Evolutionary conservation across 2,329 filamentous ascomycete species (phyloP).

Genomic region (Scedosporium minutisporum): DNA sequence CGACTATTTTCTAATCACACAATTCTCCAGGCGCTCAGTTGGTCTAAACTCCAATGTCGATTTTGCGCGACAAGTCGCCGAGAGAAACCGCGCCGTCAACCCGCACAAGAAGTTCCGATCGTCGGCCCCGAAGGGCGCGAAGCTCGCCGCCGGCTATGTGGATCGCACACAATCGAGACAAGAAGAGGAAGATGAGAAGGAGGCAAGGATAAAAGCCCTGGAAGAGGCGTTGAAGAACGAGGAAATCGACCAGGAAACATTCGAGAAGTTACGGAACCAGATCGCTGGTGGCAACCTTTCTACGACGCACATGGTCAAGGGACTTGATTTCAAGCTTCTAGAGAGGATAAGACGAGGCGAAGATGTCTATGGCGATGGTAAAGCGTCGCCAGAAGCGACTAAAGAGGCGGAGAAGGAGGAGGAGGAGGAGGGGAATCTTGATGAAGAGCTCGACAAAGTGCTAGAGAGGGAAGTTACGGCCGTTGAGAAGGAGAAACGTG

Average conservation of each 20-base stretch:
- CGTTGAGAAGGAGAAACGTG: slow-evolving; percentile 37
- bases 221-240: slow-evolving; percentile 75
- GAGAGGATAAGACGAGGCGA: slow-evolving; percentile 61
- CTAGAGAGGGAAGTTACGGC: slow-evolving; percentile 45
- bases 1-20: not conserved
- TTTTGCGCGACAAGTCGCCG: slow-evolving; percentile 77
- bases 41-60: slow-evolving; percentile 43
- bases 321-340: slow-evolving; percentile 75
- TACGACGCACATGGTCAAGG: slow-evolving; percentile 84
- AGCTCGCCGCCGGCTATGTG: slow-evolving; percentile 68
- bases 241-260: slow-evolving; percentile 71
- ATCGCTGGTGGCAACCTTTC: slow-evolving; percentile 74
- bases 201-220: slow-evolving; percentile 62
- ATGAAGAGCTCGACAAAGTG: slow-evolving; percentile 56
- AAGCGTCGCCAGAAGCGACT: slow-evolving; percentile 3
- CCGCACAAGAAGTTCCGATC: slow-evolving; percentile 67
- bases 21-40: slow-evolving; percentile 51
- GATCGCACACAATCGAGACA: slow-evolving; percentile 66
- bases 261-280: slow-evolving; percentile 63
- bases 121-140: slow-evolving; percentile 72
- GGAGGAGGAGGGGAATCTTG: slow-evolving; percentile 32
- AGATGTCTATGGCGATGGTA: slow-evolving; percentile 42
- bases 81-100: slow-evolving; percentile 48
- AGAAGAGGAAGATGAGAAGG: slow-evolving; percentile 42
- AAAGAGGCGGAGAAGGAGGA: slow-evolving; percentile 15